Evolutionary conservation across 495 filamentous ascomycete genomes (phyloP).

Genomic region (Xylaria sp.): DNA sequence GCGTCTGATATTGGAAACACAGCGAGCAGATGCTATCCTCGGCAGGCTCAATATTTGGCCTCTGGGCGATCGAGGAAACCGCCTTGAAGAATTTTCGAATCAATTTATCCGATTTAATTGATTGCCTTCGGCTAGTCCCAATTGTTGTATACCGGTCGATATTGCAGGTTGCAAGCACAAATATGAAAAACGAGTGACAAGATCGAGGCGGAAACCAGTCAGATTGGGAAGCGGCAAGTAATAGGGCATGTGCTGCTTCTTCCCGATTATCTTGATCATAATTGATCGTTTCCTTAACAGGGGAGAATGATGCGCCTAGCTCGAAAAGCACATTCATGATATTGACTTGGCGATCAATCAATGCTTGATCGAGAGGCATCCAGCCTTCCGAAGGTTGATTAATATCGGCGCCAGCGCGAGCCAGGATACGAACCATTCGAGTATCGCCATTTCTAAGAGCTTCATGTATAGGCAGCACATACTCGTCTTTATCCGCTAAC

Average conservation of each 20-base stretch:
- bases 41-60: background rate
- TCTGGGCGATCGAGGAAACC: background rate
- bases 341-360: conserved; percentile 9
- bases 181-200: background rate
- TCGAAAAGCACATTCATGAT: background rate
- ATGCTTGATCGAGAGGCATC: background rate
- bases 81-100: background rate
- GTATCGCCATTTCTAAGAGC: background rate
- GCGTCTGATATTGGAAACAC: background rate
- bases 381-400: conserved; percentile 3
- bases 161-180: background rate
- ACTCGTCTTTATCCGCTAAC: background rate
- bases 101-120: background rate
- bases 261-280: background rate
- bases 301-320: background rate
- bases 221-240: background rate
- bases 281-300: background rate
- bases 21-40: background rate
- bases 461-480: conserved; percentile 5
- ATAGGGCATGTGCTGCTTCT: conserved; percentile 1
- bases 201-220: background rate
- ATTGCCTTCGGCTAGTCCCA: background rate
- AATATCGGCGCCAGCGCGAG: background rate
- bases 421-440: conserved; percentile 2
- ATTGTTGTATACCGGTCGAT: background rate